Evolutionary conservation across 371 early-diverging fungal species (phyloP).

Genomic region (Chytridiales sp.): DNA sequence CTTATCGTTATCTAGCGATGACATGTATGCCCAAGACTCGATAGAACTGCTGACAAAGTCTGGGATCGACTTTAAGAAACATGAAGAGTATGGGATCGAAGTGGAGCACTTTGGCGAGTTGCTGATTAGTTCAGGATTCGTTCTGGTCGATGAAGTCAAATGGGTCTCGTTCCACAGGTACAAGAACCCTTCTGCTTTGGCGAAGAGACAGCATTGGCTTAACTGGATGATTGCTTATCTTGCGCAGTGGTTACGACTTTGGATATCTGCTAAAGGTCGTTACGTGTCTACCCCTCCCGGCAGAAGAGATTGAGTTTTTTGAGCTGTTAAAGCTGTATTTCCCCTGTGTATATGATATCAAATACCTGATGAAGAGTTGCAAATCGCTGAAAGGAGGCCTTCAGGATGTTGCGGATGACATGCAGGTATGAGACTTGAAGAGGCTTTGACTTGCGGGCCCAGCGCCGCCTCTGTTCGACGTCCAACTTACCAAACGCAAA

Average conservation of each 20-base stretch:
- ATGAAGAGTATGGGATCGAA: slow-evolving; percentile 97
- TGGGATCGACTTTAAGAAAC: slow-evolving; percentile 97
- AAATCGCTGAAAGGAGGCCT: slow-evolving; percentile 97
- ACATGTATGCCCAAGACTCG: slow-evolving; percentile 99
- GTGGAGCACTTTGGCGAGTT: slow-evolving; percentile 97
- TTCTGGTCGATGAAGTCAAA: slow-evolving; percentile 87
- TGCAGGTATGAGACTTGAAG: slow-evolving; percentile 63
- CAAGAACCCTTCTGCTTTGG: not conserved
- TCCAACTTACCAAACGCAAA: slow-evolving; percentile 1
- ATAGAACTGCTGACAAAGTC: slow-evolving; percentile 96
- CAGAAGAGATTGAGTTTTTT: slow-evolving; percentile 93
- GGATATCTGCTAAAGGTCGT: slow-evolving; percentile 97
- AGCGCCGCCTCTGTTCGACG: not conserved
- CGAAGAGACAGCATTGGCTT: not conserved
- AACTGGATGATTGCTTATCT: not conserved
- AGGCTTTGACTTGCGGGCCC: not conserved
- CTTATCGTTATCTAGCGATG: slow-evolving; percentile 58
- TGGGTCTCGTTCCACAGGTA: slow-evolving; percentile 99
- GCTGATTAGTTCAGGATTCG: slow-evolving; percentile 96
- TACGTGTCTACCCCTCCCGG: slow-evolving; percentile 89
- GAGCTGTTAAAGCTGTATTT: slow-evolving; percentile 89
- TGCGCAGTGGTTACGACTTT: slow-evolving; percentile 95
- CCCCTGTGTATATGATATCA: slow-evolving; percentile 98
- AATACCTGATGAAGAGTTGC: slow-evolving; percentile 96
- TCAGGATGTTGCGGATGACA: slow-evolving; percentile 98